Percentiles rank a stretch among this genome's conserved stretches.
Conservation (phyloP, 2,329 filamentous ascomycete species). For the Aurifilum marmelostoma region DNA sequence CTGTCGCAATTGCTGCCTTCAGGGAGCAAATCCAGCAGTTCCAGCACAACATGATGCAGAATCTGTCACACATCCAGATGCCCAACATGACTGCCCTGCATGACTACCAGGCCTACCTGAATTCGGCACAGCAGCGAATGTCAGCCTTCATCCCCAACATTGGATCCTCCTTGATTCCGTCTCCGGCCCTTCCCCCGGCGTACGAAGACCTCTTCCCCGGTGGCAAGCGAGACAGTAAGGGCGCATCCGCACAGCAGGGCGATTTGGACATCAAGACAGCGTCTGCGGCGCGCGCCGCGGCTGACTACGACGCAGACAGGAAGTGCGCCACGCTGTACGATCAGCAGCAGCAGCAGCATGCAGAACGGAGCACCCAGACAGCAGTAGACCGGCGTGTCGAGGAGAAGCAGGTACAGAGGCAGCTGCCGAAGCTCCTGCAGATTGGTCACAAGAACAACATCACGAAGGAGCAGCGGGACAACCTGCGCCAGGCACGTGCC, state of each 20-base stretch:
- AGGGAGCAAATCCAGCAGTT: constrained; percentile 78
- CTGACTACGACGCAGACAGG: constrained; percentile 60
- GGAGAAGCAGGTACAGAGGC: constrained; percentile 34
- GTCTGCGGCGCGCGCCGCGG: constrained; percentile 60
- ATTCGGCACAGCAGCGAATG: constrained; percentile 56
- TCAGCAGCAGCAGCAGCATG: constrained; percentile 37
- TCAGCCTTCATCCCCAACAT: constrained; percentile 74
- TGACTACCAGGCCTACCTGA: constrained; percentile 71
- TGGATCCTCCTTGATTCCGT: constrained; percentile 58
- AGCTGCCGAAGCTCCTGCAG: constrained; percentile 51
- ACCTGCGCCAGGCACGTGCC: constrained; percentile 62
- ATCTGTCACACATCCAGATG: constrained; percentile 62
- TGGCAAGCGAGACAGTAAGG: constrained; percentile 57
- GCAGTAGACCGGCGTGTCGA: constrained; percentile 13
- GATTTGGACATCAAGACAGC: constrained; percentile 59
- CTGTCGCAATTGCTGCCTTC: constrained; percentile 68
- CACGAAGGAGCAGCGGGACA: constrained; percentile 67
- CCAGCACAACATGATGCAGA: constrained; percentile 73
- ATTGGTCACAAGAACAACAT: constrained; percentile 67
- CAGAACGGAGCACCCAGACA: constrained; percentile 18
- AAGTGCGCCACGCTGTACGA: constrained; percentile 61
- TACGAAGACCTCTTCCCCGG: constrained; percentile 79
- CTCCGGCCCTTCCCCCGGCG: constrained; percentile 65
- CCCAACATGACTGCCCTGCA: constrained; percentile 70
- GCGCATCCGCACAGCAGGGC: constrained; percentile 49